Evolutionary conservation across 2,329 filamentous ascomycete species (phyloP), one percentile per base, ranked within the genome.

Genomic region (Colletotrichum paranaense): DNA sequence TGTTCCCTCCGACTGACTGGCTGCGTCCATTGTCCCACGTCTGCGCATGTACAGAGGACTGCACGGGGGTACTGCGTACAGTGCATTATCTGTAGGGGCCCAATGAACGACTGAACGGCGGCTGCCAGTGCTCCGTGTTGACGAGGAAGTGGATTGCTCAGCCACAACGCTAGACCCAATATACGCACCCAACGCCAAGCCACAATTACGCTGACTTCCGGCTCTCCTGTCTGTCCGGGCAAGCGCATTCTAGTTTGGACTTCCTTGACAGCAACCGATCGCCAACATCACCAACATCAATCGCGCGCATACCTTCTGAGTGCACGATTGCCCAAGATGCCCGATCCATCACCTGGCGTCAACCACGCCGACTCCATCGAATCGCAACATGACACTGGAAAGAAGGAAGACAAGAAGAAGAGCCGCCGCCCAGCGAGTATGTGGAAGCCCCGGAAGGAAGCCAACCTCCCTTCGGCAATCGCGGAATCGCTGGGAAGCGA

Each of bases 381-480:
- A 73, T 89, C 88, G 52, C 86, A 88, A 77, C 88, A 91, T 76
- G 86, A 86, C 69, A 82, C 84, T 77, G 81, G 82, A 77, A 86
- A 88, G 79, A 80, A 84, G 76, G 79, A 88, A 88, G 87, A 97
- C 85, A 97, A 95, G 88, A 90, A 93, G 84, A 98, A 98, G 91
- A 97, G 91, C 88, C 92, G 94, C 84, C 92, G 95, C 85, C 96
- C 96, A 78, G 94, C 95, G 78, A 98, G 95, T 97, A 80, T 84
- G 88, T 84, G 84, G 83, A 89, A 81, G 57, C 68, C 72, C 74
- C 74, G 68, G 58, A 67, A 71, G 35, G 19, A 46, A 58, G 52
- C 30, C 62, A 35, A 59, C 28, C 35, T 35, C 49, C 59, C 9
- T 22, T 60, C 62, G 55, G 64, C 28, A 12, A 58, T 57, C n/a